A percentile compares a stretch with the other conserved stretches of the same genome.
phyloP scores from a whole-genome alignment of 176 grass and related monocot genomes.

The Zizania latifolia region DNA sequence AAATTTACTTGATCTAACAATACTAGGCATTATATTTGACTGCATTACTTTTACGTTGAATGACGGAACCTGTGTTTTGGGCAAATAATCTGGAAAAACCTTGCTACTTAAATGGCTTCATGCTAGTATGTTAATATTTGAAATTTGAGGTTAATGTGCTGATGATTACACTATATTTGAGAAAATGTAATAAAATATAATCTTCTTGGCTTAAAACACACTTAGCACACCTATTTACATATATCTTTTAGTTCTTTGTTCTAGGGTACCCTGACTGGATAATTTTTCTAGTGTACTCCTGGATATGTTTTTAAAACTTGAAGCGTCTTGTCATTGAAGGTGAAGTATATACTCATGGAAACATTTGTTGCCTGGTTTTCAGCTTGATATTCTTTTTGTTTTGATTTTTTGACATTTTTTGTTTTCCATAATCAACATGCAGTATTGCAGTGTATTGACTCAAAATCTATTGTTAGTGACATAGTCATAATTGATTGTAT shows the following conservation, averaged over 20 bases:
- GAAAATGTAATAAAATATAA: neutral
- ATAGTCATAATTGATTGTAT: neutral
- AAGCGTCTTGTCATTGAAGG: no score
- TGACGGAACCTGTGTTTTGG: neutral
- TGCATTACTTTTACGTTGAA: neutral
- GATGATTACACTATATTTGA: neutral
- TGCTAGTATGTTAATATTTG: neutral
- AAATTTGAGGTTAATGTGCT: constrained; percentile 1
- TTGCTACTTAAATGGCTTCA: neutral
- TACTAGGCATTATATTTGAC: neutral
- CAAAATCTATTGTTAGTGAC: no score
- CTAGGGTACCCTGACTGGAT: neutral
- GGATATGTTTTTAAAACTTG: neutral
- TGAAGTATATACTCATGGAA: neutral
- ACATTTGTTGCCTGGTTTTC: neutral
- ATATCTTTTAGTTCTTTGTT: neutral
- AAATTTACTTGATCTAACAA: neutral
- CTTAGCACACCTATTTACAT: neutral
- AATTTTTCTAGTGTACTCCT: neutral
- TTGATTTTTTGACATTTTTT: neutral
- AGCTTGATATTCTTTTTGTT: neutral
- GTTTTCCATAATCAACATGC: neutral
- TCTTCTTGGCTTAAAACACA: neutral
- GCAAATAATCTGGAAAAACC: neutral
- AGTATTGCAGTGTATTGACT: neutral